Evolutionary conservation across 495 filamentous ascomycete species (phyloP).

Genomic region (Hypoxylon crocopeplum): DNA sequence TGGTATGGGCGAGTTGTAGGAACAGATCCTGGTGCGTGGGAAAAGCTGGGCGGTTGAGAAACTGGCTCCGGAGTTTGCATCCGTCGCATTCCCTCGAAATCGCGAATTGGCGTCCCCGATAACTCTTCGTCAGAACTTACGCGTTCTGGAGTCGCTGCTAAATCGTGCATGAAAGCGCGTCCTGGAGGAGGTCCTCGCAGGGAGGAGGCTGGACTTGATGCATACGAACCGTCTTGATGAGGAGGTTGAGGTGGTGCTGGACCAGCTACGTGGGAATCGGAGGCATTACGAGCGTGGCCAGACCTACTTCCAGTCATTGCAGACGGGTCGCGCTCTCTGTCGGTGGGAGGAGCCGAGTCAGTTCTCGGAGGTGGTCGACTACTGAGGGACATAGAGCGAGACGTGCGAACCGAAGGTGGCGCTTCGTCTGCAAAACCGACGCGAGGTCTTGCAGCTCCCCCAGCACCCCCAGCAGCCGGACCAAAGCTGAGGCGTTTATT

Average conservation of each 20-base stretch:
- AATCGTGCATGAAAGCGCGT: slow-evolving; percentile 45
- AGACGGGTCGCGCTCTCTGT: slow-evolving; percentile 52
- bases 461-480: slow-evolving; percentile 47
- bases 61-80: slow-evolving; percentile 75
- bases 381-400: slow-evolving; percentile 57
- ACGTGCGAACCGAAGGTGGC: slow-evolving; percentile 57
- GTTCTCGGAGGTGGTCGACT: slow-evolving; percentile 50
- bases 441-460: slow-evolving; percentile 49
- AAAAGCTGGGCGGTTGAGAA: slow-evolving; percentile 74
- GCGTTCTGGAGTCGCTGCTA: slow-evolving; percentile 58
- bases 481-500: slow-evolving; percentile 72
- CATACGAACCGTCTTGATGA: slow-evolving; percentile 30
- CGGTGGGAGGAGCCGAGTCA: slow-evolving; percentile 53
- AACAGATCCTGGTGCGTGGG: slow-evolving; percentile 69
- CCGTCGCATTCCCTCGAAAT: slow-evolving; percentile 60
- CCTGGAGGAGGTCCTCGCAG: slow-evolving; percentile 40
- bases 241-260: slow-evolving; percentile 15
- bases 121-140: slow-evolving; percentile 66
- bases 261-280: slow-evolving; percentile 58
- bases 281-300: slow-evolving; percentile 49
- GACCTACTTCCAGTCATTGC: slow-evolving; percentile 47
- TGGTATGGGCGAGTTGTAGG: slow-evolving; percentile 72
- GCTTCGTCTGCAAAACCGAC: slow-evolving; percentile 72
- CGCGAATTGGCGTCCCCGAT: slow-evolving; percentile 41
- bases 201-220: slow-evolving; percentile 24